Conservation (phyloP, 345 rosid species). For the Arabidopsis suecica region DNA sequence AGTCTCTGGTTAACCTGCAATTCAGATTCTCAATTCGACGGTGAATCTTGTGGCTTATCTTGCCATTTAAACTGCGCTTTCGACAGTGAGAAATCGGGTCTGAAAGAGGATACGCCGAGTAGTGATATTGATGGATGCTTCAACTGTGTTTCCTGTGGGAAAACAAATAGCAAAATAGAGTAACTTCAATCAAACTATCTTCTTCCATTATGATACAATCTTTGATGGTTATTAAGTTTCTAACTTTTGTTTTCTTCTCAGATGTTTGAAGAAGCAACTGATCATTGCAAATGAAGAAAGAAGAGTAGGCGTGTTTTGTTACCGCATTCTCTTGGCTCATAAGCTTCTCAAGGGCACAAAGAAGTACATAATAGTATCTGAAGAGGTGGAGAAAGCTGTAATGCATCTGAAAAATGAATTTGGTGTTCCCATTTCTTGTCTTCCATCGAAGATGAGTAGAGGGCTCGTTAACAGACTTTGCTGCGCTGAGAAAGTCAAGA, state of each 20-base stretch:
- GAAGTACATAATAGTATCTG: constrained; percentile 47
- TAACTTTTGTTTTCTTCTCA: not conserved
- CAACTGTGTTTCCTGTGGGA: constrained; percentile 62
- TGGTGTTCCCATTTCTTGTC: constrained; percentile 57
- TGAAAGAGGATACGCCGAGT: constrained; percentile 26
- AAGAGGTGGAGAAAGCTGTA: constrained; percentile 56
- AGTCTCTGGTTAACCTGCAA: constrained; percentile 72
- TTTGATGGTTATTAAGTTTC: not conserved
- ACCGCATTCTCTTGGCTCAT: constrained; percentile 54
- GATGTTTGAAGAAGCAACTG: constrained; percentile 67
- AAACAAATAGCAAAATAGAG: constrained; percentile 57
- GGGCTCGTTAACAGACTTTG: constrained; percentile 63
- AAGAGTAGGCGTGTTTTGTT: constrained; percentile 62
- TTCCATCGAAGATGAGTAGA: constrained; percentile 56
- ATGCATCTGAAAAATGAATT: constrained; percentile 51
- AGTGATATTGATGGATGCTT: constrained; percentile 54
- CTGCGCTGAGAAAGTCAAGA: constrained; percentile 62
- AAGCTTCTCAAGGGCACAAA: constrained; percentile 61
- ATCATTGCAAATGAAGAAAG: constrained; percentile 59
- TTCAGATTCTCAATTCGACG: constrained; percentile 48
- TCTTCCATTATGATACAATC: not conserved
- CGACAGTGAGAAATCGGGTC: constrained; percentile 51
- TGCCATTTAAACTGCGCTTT: constrained; percentile 70
- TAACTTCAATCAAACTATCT: constrained; percentile 9
- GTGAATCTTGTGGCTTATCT: constrained; percentile 60